Evolutionary conservation across 257 asterid species (phyloP).

Genomic region (Verbena officinalis): DNA sequence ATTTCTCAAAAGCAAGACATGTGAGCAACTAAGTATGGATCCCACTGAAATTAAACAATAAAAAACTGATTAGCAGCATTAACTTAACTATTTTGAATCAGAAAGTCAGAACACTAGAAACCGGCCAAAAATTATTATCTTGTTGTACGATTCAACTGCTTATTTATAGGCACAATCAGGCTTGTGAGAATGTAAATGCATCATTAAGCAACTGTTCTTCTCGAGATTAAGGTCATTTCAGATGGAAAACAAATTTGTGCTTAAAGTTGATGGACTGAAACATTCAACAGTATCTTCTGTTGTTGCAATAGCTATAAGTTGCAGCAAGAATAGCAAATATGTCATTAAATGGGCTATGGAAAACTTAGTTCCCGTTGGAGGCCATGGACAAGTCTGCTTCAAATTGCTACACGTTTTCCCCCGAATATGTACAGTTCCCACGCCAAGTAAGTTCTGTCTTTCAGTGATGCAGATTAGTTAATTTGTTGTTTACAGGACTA

Average conservation of each 20-base stretch:
- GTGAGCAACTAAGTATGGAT: conserved; percentile 24
- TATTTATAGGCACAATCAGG: neutral
- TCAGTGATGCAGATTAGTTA: neutral
- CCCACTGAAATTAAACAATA: neutral
- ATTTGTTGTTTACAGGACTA: neutral
- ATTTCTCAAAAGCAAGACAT: conserved; percentile 22
- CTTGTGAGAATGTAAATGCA: neutral
- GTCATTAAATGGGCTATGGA: conserved; percentile 25
- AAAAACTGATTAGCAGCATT: neutral
- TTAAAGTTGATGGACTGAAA: conserved; percentile 1
- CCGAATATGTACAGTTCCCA: conserved; percentile 16
- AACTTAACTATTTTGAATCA: conserved; percentile 7
- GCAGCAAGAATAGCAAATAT: conserved; percentile 29
- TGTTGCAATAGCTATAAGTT: conserved; percentile 26
- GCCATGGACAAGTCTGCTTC: conserved; percentile 25
- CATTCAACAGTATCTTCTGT: conserved; percentile 15
- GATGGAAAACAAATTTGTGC: conserved; percentile 6
- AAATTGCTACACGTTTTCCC: conserved; percentile 32
- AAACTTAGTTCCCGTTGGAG: conserved; percentile 19
- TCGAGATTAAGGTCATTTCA: too few relatives aligned
- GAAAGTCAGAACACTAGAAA: conserved; percentile 5
- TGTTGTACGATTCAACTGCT: neutral
- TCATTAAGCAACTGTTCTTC: neutral
- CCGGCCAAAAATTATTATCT: neutral
- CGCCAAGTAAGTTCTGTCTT: conserved; percentile 17